Percentiles rank a stretch among this genome's conserved stretches.
Evolutionary conservation across 1,284 basidiomycete genomes (phyloP).

Genomic region (Irpex sp.): DNA sequence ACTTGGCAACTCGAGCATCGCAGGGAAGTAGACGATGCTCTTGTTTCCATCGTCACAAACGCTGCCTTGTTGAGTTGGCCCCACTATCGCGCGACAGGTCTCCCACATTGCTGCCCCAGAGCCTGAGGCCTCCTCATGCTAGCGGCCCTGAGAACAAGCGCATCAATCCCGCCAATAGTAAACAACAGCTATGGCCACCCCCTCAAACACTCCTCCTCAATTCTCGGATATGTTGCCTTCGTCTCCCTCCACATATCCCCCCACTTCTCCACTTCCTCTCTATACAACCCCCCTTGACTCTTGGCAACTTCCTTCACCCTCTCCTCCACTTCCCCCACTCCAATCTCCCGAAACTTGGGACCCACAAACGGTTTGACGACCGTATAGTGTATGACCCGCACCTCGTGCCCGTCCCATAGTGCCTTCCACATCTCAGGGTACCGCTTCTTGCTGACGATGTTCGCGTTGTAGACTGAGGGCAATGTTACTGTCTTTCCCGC

Average conservation of each 20-base stretch:
- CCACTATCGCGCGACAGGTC: too few species aligned
- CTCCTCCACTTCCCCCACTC: conserved; percentile 40
- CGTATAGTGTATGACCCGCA: conserved; percentile 41
- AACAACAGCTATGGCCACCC: not conserved
- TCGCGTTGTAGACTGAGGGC: conserved; percentile 43
- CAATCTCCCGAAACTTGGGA: conserved; percentile 4
- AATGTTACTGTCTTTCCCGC: conserved; percentile 33
- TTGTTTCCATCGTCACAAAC: too few species aligned
- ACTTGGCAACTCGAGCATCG: too few species aligned
- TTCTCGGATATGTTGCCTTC: conserved; percentile 1
- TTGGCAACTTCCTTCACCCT: conserved; percentile 34
- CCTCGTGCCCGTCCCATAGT: conserved; percentile 23
- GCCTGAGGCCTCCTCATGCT: not conserved
- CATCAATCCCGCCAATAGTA: not conserved
- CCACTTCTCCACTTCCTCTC: conserved; percentile 14
- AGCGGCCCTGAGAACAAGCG: not conserved
- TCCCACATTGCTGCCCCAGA: too few species aligned
- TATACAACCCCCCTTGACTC: conserved; percentile 26
- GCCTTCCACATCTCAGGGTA: conserved; percentile 34
- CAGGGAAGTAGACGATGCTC: too few species aligned
- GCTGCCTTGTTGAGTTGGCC: too few species aligned
- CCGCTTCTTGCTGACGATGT: conserved; percentile 39
- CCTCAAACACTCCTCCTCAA: not conserved
- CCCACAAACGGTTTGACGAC: conserved; percentile 37
- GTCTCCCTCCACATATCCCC: conserved; percentile 14